Conservation (phyloP, 2,329 filamentous ascomycete genomes). For the Aspergillus terreus region DNA sequence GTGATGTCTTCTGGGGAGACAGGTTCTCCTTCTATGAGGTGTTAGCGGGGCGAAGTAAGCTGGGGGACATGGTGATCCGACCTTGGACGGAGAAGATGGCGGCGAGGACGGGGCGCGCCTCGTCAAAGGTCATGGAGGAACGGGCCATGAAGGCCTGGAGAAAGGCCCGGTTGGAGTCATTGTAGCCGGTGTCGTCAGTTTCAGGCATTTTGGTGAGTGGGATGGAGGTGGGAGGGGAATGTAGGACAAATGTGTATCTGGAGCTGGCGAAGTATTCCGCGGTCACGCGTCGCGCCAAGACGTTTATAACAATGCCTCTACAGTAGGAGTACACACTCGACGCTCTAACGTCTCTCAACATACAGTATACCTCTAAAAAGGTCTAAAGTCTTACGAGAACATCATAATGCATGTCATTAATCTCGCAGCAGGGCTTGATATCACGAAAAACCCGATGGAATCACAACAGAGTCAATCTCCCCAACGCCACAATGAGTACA, state of each 20-base stretch:
- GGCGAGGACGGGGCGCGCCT: constrained; percentile 71
- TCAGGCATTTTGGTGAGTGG: constrained; percentile 3
- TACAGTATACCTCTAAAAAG: no score
- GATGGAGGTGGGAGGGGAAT: neutral
- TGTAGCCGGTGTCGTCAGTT: constrained; percentile 39
- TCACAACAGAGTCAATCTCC: constrained; percentile 14
- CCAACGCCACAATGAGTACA: constrained; percentile 18
- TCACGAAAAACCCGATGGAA: constrained; percentile 18
- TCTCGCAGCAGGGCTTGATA: constrained; percentile 23
- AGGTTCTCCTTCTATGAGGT: constrained; percentile 40
- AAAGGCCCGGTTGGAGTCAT: constrained; percentile 77
- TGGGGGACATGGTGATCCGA: constrained; percentile 15
- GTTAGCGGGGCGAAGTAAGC: neutral
- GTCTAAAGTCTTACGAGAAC: no score
- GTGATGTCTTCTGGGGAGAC: constrained; percentile 62
- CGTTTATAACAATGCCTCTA: neutral
- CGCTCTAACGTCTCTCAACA: no score
- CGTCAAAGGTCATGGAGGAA: constrained; percentile 70
- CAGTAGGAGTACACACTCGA: neutral
- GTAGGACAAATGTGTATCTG: neutral
- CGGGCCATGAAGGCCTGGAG: constrained; percentile 82
- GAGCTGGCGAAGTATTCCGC: neutral
- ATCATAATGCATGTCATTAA: constrained; percentile 8
- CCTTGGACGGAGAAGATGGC: constrained; percentile 64
- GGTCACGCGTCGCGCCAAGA: neutral